These are phyloP conservation scores for Ceratobasidium sp. DNA, from an alignment of 1,284 basidiomycete genomes.

Conservation along the genomic window DNA sequence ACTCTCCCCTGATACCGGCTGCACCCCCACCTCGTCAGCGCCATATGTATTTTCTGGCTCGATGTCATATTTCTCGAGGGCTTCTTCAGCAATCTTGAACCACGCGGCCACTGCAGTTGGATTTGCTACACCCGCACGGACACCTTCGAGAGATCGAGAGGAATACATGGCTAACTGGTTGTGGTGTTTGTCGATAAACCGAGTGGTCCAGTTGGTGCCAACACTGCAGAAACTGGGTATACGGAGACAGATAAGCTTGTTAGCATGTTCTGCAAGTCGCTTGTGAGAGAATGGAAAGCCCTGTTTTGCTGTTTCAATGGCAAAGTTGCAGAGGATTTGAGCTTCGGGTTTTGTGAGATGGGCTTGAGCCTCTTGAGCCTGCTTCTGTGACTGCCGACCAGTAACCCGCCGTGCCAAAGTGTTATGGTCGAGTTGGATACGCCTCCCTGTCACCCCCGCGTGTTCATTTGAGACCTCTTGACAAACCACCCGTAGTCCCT, in stretches of 20 bases:
- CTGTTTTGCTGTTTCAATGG: neutral
- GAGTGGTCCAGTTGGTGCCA: conserved; percentile 45
- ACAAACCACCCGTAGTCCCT: neutral
- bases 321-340: conserved; percentile 12
- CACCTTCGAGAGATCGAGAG: conserved; percentile 54
- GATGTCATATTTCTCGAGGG: conserved; percentile 51
- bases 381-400: neutral
- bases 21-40: conserved; percentile 59
- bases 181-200: conserved; percentile 48
- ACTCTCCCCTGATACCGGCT: conserved; percentile 50
- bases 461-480: neutral
- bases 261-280: conserved; percentile 11
- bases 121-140: conserved; percentile 54
- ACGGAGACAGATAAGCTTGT: conserved; percentile 8
- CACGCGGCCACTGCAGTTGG: conserved; percentile 52
- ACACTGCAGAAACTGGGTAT: conserved; percentile 17
- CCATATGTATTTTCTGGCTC: conserved; percentile 54
- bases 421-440: neutral
- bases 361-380: conserved; percentile 1
- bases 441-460: neutral
- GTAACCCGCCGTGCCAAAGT: neutral
- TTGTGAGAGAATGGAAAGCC: conserved; percentile 36
- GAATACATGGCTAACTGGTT: conserved; percentile 53
- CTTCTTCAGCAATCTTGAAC: conserved; percentile 52
- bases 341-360: conserved; percentile 34